Conservation (phyloP, 345 rosid genomes). For the Mallotus nudiflorus region DNA sequence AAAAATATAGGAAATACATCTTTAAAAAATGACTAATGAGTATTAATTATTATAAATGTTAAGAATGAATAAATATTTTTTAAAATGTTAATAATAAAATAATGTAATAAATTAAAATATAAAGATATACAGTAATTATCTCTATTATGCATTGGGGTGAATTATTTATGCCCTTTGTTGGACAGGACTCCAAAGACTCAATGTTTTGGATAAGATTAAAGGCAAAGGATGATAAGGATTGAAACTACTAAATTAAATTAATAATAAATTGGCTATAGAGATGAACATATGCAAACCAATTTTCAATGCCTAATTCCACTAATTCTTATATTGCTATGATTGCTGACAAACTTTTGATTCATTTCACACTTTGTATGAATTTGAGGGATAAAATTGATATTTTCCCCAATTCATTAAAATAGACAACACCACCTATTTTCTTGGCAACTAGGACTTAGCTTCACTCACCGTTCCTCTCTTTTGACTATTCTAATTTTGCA, state of each 20-base stretch:
- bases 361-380: constrained; percentile 9
- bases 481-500: neutral
- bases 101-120: too few species aligned
- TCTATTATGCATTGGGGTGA: too few species aligned
- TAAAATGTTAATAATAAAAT: too few species aligned
- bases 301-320: neutral
- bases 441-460: neutral
- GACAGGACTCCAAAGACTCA: neutral
- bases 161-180: too few species aligned
- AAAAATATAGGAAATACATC: too few species aligned
- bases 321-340: neutral
- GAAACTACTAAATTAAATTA: neutral
- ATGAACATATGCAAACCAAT: neutral
- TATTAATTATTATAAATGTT: too few species aligned
- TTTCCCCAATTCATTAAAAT: neutral
- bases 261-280: neutral
- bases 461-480: neutral
- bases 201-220: neutral
- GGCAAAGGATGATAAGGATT: neutral
- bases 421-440: neutral
- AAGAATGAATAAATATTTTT: too few species aligned
- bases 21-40: too few species aligned
- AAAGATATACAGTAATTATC: too few species aligned
- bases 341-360: neutral
- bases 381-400: neutral